Percentiles rank a stretch among this genome's conserved stretches.
These are phyloP conservation scores for Volvariella surrecta DNA, from an alignment of 1,284 basidiomycete genomes.

Conservation along the genomic window DNA sequence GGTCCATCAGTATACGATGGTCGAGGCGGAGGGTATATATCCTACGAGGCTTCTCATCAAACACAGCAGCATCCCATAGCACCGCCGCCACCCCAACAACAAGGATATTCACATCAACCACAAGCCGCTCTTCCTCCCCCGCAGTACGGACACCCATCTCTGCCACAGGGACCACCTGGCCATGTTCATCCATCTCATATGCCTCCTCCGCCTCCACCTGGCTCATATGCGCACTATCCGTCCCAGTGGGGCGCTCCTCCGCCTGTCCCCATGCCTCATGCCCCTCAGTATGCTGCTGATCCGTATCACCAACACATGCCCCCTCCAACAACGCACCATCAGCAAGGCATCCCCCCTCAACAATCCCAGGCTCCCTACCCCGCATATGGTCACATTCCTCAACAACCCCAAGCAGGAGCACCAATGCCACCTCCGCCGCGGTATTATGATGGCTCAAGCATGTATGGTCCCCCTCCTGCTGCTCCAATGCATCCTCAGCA, in stretches of 20 bases:
- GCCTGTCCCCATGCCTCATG: constrained; percentile 15
- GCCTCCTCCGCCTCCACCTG: constrained; percentile 4
- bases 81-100: constrained; percentile 12
- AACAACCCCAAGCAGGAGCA: constrained; percentile 11
- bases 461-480: constrained; percentile 8
- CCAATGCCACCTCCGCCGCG: constrained; percentile 3
- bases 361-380: neutral
- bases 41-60: constrained; percentile 13
- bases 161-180: constrained; percentile 12
- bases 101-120: constrained; percentile 13
- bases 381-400: neutral
- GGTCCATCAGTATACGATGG: constrained; percentile 23
- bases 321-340: neutral
- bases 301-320: constrained; percentile 16
- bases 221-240: constrained; percentile 8
- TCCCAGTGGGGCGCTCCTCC: constrained; percentile 20
- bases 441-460: constrained; percentile 12
- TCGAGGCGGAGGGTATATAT: constrained; percentile 19
- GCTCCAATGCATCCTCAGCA: constrained; percentile 5
- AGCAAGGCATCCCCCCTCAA: neutral
- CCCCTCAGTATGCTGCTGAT: constrained; percentile 21
- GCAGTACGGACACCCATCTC: constrained; percentile 12
- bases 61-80: constrained; percentile 9
- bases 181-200: constrained; percentile 12
- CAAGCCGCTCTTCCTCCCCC: constrained; percentile 15